A percentile compares a stretch with the other conserved stretches of the same genome.
phyloP scores from a whole-genome alignment of 306 rosid species.

The Dalbergia cultrata region DNA sequence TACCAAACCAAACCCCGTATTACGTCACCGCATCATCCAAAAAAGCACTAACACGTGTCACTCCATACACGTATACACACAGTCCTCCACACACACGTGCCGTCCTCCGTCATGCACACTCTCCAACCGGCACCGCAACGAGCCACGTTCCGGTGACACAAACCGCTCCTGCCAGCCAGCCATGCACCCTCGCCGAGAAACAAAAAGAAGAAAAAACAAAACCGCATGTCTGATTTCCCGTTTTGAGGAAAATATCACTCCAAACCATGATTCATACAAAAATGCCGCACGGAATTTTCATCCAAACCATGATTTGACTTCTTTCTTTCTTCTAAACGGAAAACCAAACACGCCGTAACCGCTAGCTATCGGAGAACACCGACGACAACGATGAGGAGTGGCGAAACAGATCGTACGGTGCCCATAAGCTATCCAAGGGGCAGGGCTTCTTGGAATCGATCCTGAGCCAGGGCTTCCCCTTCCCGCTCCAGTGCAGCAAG shows the following conservation, averaged over 20 bases:
- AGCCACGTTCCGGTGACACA: conserved; percentile 3
- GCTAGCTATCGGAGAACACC: conserved; percentile 65
- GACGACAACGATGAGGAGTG: conserved; percentile 55
- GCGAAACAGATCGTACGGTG: conserved; percentile 84
- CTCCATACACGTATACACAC: not conserved
- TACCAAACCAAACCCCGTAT: not conserved
- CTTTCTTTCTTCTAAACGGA: not conserved
- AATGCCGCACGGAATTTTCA: too few species aligned
- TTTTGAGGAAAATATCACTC: not conserved
- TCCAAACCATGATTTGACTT: not conserved
- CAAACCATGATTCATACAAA: not conserved
- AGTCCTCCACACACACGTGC: conserved; percentile 7
- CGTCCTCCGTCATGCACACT: conserved; percentile 43
- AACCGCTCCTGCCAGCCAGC: conserved; percentile 6
- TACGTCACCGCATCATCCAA: conserved; percentile 22
- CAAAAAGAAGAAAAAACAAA: not conserved
- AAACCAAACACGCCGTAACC: conserved; percentile 8
- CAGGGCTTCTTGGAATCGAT: conserved; percentile 82
- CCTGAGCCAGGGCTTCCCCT: conserved; percentile 94
- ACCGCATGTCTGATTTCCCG: not conserved
- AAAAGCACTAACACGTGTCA: not conserved
- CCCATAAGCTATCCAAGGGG: conserved; percentile 91
- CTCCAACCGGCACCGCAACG: not conserved
- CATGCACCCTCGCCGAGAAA: conserved; percentile 15
- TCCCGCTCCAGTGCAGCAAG: conserved; percentile 93